Evolutionary conservation across 768 basidiomycete genomes (phyloP).

Genomic region (Suillus subalutaceus): DNA sequence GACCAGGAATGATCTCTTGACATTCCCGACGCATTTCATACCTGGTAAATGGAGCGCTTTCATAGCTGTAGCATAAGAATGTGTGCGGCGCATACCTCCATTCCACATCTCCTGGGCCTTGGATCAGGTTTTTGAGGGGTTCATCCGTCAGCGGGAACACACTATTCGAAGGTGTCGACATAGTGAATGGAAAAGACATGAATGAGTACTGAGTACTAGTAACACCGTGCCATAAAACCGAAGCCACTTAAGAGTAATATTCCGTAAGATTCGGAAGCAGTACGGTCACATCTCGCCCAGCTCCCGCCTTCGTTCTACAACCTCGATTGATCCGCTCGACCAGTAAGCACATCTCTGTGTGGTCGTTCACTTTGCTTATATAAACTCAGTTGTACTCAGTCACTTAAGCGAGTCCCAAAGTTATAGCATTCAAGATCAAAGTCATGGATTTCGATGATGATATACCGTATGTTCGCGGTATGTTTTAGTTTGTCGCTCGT

Average conservation of each 20-base stretch:
- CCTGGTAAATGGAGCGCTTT: conserved; percentile 37
- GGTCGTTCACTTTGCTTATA: not conserved
- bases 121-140: conserved; percentile 61
- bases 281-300: not conserved
- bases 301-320: not conserved
- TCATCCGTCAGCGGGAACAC: conserved; percentile 37
- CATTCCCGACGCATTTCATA: conserved; percentile 97
- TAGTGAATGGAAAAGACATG: not conserved
- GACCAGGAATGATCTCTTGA: conserved; percentile 85
- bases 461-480: conserved; percentile 49
- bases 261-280: conserved; percentile 30
- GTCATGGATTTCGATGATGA: conserved; percentile 60
- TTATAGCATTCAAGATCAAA: conserved; percentile 1
- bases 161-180: conserved; percentile 16
- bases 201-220: too few relatives aligned
- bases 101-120: conserved; percentile 81
- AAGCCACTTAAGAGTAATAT: not conserved
- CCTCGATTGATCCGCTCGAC: not conserved
- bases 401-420: not conserved
- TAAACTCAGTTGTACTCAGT: not conserved
- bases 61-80: conserved; percentile 15
- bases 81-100: conserved; percentile 61
- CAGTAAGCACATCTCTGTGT: not conserved
- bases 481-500: conserved; percentile 15
- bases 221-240: too few relatives aligned